Conservation (phyloP, 179 eudicot genomes). For the Heliamphora pulchella region DNA sequence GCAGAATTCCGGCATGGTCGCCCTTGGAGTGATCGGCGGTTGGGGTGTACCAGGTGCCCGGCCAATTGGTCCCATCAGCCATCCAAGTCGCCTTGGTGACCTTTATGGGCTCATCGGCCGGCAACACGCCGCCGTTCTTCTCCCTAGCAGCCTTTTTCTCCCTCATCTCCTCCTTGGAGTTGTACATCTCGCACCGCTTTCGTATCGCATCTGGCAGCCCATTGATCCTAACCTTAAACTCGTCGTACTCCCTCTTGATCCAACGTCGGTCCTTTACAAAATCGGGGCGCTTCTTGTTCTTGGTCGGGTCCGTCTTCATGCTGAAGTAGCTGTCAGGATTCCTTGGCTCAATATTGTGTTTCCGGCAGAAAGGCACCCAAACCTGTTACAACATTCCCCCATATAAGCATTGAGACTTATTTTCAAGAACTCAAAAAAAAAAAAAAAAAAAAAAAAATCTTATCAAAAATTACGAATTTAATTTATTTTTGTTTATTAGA, state of each 20-base stretch:
- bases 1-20: conserved; percentile 77
- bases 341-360: conserved; percentile 72
- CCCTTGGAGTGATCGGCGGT: conserved; percentile 58
- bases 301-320: conserved; percentile 58
- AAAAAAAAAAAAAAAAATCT: too few relatives aligned
- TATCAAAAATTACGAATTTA: too few relatives aligned
- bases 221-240: conserved; percentile 72
- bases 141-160: conserved; percentile 28
- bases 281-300: conserved; percentile 58
- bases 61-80: conserved; percentile 89
- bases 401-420: too few relatives aligned
- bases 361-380: conserved; percentile 83
- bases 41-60: conserved; percentile 57
- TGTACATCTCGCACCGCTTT: conserved; percentile 55
- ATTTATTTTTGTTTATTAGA: too few relatives aligned
- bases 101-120: conserved; percentile 16
- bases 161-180: conserved; percentile 35
- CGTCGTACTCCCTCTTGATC: conserved; percentile 82
- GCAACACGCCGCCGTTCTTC: conserved; percentile 23
- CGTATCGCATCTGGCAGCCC: conserved; percentile 60
- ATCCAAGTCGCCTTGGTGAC: conserved; percentile 63
- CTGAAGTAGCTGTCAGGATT: conserved; percentile 69
- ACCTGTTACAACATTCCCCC: too few relatives aligned
- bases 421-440: too few relatives aligned
- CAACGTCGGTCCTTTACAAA: conserved; percentile 78